Base-by-base conservation (phyloP, 2,329 filamentous ascomycete genomes). In the Leptodontidium sp. region DNA sequence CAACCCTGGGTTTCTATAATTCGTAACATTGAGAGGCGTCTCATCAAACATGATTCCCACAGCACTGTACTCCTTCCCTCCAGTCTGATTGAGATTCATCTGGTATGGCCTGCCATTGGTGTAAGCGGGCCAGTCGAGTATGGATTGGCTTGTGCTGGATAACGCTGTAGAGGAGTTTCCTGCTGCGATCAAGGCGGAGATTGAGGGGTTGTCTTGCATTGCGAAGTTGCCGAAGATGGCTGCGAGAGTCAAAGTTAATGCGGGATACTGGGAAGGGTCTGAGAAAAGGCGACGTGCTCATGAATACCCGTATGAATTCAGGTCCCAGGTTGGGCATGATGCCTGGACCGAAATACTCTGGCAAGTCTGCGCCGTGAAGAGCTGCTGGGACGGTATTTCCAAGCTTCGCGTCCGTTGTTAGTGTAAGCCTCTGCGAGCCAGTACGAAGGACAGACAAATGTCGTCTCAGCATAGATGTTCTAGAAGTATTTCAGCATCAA, bases 381-480 rank as follows among this genome's bases (percentile, higher is more conserved):
- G 78, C 77, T 35, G 78, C 75, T 0, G 78, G 77, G 4, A 81
- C 76, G 2, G 70, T 84, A 84, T 66, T 82, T 82, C 76, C 79
- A 84, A 50, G 77, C 71, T 72, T 47, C 69, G 73, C 66, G 61
- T 8, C 77, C 78, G 3, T 71, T 57, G 1, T 76, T 78, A 1
- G 76, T 75, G 68, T 80, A 87, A 1, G 84, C 83, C 53, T 81
- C 78, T 1, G 82, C 80, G 49, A 86, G 77, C 84, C 84, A 87
- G 76, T 87, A 86, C 1, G 82, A 80, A 0, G 85, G 83, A 72
- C 85, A 87, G n/a, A 85, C 80, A 65, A 87, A 86, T 0, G 84
- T 86, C 1, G 81, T 81, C 77, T 88, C 85, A 53, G 81, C 83
- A 70, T 84, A 85, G 58, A 87, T 81, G 71, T 85, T 83, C 58